phyloP scores from a whole-genome alignment of 306 rosid genomes.

The Castanea sativa region DNA sequence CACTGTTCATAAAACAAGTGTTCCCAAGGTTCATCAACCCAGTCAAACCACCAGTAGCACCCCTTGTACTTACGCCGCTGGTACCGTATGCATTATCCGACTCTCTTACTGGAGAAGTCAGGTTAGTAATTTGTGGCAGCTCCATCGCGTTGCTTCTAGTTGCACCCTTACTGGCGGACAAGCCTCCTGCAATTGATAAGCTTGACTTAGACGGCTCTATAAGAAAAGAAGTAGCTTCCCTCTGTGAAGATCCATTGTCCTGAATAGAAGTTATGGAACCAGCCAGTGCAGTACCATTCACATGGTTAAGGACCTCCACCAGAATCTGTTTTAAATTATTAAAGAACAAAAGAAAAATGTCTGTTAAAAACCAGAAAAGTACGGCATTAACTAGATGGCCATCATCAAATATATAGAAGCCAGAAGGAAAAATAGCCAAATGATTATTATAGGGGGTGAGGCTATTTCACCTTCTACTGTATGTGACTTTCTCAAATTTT shows the following conservation, averaged over 20 bases:
- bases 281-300: slow-evolving; percentile 41
- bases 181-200: slow-evolving; percentile 82
- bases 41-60: slow-evolving; percentile 84
- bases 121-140: slow-evolving; percentile 53
- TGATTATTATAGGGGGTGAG: not conserved
- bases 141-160: slow-evolving; percentile 58
- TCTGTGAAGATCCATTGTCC: slow-evolving; percentile 75
- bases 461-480: not conserved
- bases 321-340: slow-evolving; percentile 64
- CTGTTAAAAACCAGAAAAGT: slow-evolving; percentile 29
- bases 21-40: slow-evolving; percentile 96
- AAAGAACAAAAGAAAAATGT: slow-evolving; percentile 31
- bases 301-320: slow-evolving; percentile 78
- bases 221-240: slow-evolving; percentile 66
- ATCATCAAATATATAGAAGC: not conserved
- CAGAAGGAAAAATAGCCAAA: not conserved
- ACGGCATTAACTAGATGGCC: slow-evolving; percentile 21
- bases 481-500: not conserved
- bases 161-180: slow-evolving; percentile 75
- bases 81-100: slow-evolving; percentile 55
- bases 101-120: slow-evolving; percentile 62
- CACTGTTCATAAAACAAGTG: slow-evolving; percentile 99
- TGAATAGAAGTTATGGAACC: slow-evolving; percentile 49
- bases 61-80: slow-evolving; percentile 84
- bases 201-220: slow-evolving; percentile 79